Evolutionary conservation across 768 basidiomycete species (phyloP).

Genomic region (Russula earlei): DNA sequence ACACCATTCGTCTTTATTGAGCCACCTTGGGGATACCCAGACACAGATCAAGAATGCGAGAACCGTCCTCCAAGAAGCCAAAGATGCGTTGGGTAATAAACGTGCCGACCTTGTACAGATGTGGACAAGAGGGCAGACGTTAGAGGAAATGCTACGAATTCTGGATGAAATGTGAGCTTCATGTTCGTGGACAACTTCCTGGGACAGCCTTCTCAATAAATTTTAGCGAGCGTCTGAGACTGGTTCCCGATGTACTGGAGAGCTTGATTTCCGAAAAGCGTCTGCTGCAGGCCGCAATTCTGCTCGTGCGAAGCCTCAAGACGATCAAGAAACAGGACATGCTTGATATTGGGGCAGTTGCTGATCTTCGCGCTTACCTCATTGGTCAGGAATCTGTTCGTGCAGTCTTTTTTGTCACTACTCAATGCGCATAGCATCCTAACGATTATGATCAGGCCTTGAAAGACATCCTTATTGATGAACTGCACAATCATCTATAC

Average conservation of each 20-base stretch:
- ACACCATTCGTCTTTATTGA: conserved; percentile 73
- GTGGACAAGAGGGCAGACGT: conserved; percentile 79
- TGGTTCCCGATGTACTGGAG: conserved; percentile 86
- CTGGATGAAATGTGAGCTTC: conserved; percentile 76
- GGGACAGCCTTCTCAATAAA: conserved; percentile 17
- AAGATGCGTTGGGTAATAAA: conserved; percentile 70
- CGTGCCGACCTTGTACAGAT: conserved; percentile 85
- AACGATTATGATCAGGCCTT: conserved; percentile 48
- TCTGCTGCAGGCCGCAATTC: conserved; percentile 76
- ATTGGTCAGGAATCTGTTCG: conserved; percentile 76
- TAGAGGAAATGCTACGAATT: conserved; percentile 93
- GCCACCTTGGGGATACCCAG: conserved; percentile 65
- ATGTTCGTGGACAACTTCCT: conserved; percentile 3
- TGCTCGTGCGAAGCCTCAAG: conserved; percentile 83
- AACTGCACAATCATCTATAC: conserved; percentile 94
- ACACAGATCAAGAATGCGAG: conserved; percentile 65
- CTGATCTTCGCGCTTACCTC: conserved; percentile 82
- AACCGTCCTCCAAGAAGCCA: conserved; percentile 62
- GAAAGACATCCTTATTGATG: conserved; percentile 88
- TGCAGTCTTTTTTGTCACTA: conserved; percentile 16
- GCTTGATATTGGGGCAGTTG: conserved; percentile 89
- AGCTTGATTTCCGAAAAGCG: conserved; percentile 94
- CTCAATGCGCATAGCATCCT: conserved; percentile 2
- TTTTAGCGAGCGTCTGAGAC: conserved; percentile 62
- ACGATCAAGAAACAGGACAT: conserved; percentile 87